A percentile compares a stretch with the other conserved stretches of the same genome.
phyloP scores from a whole-genome alignment of 1,284 basidiomycete genomes.

The Abortiporus biennis region DNA sequence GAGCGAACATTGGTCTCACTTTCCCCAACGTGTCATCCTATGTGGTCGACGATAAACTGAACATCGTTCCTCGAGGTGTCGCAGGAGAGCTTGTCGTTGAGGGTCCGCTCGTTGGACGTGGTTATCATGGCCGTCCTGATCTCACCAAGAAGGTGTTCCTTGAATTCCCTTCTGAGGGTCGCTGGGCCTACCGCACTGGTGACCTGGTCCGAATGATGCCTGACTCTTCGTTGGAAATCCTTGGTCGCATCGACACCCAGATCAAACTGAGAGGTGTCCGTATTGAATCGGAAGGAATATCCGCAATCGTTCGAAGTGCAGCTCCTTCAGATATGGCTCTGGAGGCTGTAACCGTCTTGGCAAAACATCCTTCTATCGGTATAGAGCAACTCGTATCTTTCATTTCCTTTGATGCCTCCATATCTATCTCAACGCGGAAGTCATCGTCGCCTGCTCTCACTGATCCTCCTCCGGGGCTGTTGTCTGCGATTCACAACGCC shows the following conservation, averaged over 20 bases:
- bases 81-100: slow-evolving; percentile 47
- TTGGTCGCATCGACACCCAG: slow-evolving; percentile 51
- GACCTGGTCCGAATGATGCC: slow-evolving; percentile 50
- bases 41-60: slow-evolving; percentile 32
- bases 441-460: slow-evolving; percentile 26
- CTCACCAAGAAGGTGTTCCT: slow-evolving; percentile 42
- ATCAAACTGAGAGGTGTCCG: slow-evolving; percentile 50
- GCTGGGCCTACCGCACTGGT: slow-evolving; percentile 44
- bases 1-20: slow-evolving; percentile 37
- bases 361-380: slow-evolving; percentile 40
- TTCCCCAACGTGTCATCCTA: slow-evolving; percentile 32
- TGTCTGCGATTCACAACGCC: slow-evolving; percentile 28
- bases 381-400: slow-evolving; percentile 44
- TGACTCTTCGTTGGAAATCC: slow-evolving; percentile 44
- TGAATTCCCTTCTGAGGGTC: slow-evolving; percentile 36
- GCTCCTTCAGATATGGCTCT: slow-evolving; percentile 25
- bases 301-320: slow-evolving; percentile 37
- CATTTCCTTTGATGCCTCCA: slow-evolving; percentile 31
- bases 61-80: slow-evolving; percentile 38
- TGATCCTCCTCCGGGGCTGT: slow-evolving; percentile 25
- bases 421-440: slow-evolving; percentile 32
- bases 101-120: slow-evolving; percentile 45
- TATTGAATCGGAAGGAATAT: slow-evolving; percentile 48
- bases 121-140: slow-evolving; percentile 41
- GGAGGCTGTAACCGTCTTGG: slow-evolving; percentile 38